Conservation (phyloP, 441 rosid genomes). For the Bocquillonia castaneifolia region DNA sequence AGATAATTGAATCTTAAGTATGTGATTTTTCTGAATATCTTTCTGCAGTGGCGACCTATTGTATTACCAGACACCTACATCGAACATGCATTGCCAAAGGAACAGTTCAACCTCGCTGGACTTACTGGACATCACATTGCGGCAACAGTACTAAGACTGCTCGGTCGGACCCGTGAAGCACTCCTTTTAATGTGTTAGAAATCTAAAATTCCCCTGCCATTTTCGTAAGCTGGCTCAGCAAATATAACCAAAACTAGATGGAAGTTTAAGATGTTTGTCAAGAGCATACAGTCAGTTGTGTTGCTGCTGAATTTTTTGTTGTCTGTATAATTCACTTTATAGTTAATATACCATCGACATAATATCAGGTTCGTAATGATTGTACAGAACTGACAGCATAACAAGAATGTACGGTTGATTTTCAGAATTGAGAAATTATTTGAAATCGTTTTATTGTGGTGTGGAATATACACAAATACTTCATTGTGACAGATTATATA, state of each 20-base stretch:
- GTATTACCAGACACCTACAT: conserved; percentile 79
- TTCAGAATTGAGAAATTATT: no score
- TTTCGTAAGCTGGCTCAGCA: neutral
- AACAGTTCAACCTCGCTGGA: conserved; percentile 75
- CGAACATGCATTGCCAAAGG: conserved; percentile 65
- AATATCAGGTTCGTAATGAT: neutral
- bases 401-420: neutral
- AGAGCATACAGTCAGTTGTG: neutral
- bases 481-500: no score
- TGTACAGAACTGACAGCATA: neutral
- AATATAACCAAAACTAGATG: neutral
- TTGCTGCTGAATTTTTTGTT: neutral
- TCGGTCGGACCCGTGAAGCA: conserved; percentile 85
- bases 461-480: no score
- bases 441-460: no score
- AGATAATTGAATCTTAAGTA: neutral
- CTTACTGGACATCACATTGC: conserved; percentile 88
- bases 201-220: neutral
- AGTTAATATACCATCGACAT: neutral
- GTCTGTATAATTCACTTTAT: neutral
- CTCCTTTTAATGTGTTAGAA: conserved; percentile 70
- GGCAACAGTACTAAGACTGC: conserved; percentile 71
- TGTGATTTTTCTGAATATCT: conserved; percentile 1
- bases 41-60: conserved; percentile 80
- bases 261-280: neutral